Conservation (phyloP, 352 stramenopile species). For the Globisporangium rhizosaccharum region DNA sequence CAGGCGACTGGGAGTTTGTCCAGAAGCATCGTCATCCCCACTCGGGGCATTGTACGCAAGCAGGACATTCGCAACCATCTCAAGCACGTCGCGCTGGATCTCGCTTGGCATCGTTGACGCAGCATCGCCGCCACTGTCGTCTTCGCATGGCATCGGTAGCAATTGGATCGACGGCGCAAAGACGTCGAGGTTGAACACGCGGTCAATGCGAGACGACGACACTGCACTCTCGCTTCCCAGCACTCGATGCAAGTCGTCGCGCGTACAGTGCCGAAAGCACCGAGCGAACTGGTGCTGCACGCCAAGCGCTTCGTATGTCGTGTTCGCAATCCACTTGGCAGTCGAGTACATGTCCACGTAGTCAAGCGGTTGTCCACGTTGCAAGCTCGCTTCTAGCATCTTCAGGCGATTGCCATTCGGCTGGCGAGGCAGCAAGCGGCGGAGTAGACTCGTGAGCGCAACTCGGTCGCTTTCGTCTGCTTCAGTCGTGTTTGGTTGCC, state of each 20-base stretch:
- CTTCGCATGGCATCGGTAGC: neutral
- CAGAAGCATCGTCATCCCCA: neutral
- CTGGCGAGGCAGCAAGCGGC: too few species aligned
- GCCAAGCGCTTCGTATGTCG: neutral
- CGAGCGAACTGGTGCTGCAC: conserved; percentile 10
- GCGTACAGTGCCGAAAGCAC: conserved; percentile 2
- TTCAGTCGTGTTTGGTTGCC: neutral
- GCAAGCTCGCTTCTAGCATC: too few species aligned
- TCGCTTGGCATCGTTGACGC: neutral
- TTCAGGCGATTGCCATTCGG: too few species aligned
- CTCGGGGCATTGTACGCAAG: neutral
- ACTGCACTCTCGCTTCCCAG: neutral
- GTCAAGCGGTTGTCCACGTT: neutral
- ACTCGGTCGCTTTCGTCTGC: neutral
- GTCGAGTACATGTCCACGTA: neutral
- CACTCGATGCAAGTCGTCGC: neutral
- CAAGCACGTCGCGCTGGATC: neutral
- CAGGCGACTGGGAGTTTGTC: neutral
- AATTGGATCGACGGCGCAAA: conserved; percentile 2
- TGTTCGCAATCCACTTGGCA: too few species aligned
- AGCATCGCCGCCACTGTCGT: neutral
- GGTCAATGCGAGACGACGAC: neutral
- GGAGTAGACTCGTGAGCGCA: neutral
- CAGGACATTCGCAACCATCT: conserved; percentile 2
- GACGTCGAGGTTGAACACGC: neutral